Conservation (phyloP, 805 yeast species). For the Nakazawaea anatomiae region DNA sequence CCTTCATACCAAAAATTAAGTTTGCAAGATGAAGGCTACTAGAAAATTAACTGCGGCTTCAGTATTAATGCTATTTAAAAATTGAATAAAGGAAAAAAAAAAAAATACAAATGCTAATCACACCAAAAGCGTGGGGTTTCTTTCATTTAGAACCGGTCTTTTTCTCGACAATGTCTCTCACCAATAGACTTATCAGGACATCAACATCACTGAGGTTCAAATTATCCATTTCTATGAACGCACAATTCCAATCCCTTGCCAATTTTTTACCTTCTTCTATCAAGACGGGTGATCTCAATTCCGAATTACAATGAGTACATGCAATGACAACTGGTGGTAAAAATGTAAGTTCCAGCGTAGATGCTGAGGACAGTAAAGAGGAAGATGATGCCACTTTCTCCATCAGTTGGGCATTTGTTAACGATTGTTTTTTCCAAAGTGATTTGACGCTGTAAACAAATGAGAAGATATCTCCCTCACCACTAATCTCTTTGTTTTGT, state of each 20-base stretch:
- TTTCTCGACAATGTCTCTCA: slow-evolving; percentile 52
- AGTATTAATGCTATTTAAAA: no score
- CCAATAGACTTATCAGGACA: slow-evolving; percentile 47
- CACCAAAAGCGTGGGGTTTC: no score
- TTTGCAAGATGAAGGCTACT: no score
- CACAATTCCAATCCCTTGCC: slow-evolving; percentile 58
- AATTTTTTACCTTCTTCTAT: slow-evolving; percentile 51
- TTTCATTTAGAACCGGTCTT: background rate
- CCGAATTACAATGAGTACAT: slow-evolving; percentile 57
- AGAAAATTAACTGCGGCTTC: no score
- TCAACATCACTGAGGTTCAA: slow-evolving; percentile 46
- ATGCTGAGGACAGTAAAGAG: background rate
- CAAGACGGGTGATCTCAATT: slow-evolving; percentile 53
- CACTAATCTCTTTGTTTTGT: slow-evolving; percentile 52
- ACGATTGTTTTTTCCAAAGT: slow-evolving; percentile 43
- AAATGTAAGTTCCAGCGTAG: background rate
- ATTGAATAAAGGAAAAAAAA: no score
- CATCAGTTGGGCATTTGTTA: background rate
- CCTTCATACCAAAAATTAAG: no score
- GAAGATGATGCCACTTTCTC: slow-evolving; percentile 1
- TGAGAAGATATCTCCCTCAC: slow-evolving; percentile 63
- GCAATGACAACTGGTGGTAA: slow-evolving; percentile 62
- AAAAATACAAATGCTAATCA: no score
- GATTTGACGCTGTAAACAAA: slow-evolving; percentile 50
- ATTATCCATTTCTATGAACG: slow-evolving; percentile 60